phyloP scores from a whole-genome alignment of 2,329 filamentous ascomycete species.

The Curvularia verruculosa region DNA sequence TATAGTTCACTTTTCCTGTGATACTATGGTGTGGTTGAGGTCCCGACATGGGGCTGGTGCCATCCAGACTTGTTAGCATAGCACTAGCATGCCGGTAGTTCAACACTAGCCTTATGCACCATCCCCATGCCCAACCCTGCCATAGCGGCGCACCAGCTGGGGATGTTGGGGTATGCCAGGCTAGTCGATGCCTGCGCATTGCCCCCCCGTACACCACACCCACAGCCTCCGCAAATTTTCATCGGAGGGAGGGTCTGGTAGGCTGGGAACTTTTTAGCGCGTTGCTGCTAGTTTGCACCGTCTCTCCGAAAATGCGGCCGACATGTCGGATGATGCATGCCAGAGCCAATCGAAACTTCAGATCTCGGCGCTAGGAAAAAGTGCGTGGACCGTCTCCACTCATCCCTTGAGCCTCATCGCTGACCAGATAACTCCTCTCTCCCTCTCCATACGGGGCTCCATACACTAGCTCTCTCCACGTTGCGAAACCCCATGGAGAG shows the following conservation, averaged over 20 bases:
- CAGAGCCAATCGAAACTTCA: conserved; percentile 22
- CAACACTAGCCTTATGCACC: conserved; percentile 21
- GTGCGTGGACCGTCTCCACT: conserved; percentile 23
- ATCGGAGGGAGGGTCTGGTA: conserved; percentile 11
- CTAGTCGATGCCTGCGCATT: conserved; percentile 14
- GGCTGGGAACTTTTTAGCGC: conserved; percentile 19
- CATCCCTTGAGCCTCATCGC: conserved; percentile 37
- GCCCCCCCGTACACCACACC: conserved; percentile 19
- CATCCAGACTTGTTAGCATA: conserved; percentile 30
- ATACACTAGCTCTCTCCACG: conserved; percentile 28
- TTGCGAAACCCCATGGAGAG: conserved; percentile 34
- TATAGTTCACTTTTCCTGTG: conserved; percentile 23
- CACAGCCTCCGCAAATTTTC: conserved; percentile 29
- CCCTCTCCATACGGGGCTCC: conserved; percentile 14
- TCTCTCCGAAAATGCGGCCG: conserved; percentile 29
- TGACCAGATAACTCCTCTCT: conserved; percentile 17
- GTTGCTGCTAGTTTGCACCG: not conserved
- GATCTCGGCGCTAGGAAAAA: conserved; percentile 4
- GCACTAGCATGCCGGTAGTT: conserved; percentile 22
- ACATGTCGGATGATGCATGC: conserved; percentile 11
- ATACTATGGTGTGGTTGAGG: conserved; percentile 12
- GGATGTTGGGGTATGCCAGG: conserved; percentile 12
- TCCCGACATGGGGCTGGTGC: conserved; percentile 27
- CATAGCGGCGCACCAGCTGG: conserved; percentile 3
- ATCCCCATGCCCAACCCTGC: not conserved